Base-by-base conservation (phyloP, 148 eudicot species). In the Nepenthes gracilis region DNA sequence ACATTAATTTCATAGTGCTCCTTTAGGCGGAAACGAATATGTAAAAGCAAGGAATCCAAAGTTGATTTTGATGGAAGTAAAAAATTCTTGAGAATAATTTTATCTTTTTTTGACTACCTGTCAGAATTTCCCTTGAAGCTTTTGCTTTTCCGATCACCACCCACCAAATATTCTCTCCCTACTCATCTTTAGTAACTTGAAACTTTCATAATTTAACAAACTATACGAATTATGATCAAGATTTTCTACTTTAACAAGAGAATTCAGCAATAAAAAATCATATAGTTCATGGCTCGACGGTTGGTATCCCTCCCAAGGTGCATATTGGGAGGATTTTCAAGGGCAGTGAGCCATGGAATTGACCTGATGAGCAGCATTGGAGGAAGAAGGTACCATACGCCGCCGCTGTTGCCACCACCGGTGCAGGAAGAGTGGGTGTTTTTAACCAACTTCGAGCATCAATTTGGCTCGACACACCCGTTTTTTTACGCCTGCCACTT, bases 401-500 rank as follows among this genome's bases (percentile, higher is more conserved):
- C 68, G 2, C 81, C 56, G 7, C 72, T 70, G 1, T 65, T 37
- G 6, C 40, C 49, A 43, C 50, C 66, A 2, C 58, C 66, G 45
- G 36, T 67, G 45, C 84, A 77, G 54, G 85, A 84, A 55, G 78
- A 78, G 38, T 84, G 90, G 94, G 83, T 77, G 23, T 88, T 92
- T 72, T 68, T 88, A 37, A 63, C 78, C 37, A 65, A 43, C 9
- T 93, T 82, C 68, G 98, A 93, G 71, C 83, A 75, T 69, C 78
- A 71, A 23, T 85, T 73, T 57, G 91, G 96, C 2, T 63, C 72
- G 9, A 60, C 49, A 5, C 98, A 86, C 59, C 96, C 98, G 1
- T 88, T 86, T 60, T 88, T 93, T 80, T 88, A 88, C 62, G 87
- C 87, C n/a, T 86, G 95, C 43, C 77, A 81, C 59, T 86, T 88